Conservation (phyloP, 805 yeast species). For the Saccharomycopsis olivae region DNA sequence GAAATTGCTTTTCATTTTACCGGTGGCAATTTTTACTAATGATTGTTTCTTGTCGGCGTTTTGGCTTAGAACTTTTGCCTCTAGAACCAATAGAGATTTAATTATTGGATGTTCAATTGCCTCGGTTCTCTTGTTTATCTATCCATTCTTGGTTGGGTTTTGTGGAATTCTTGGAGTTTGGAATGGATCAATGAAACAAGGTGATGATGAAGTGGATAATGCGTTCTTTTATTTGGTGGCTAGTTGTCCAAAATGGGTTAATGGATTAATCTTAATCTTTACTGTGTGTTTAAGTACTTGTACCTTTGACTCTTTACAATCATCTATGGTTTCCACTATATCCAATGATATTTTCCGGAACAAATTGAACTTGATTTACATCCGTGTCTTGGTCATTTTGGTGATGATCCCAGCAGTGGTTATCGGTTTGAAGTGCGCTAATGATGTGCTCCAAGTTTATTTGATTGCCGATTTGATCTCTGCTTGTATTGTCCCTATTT, state of each 20-base stretch:
- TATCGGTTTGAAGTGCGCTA: conserved; percentile 72
- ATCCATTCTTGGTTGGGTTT: conserved; percentile 65
- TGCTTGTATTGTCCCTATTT: conserved; percentile 74
- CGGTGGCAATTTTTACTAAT: conserved; percentile 81
- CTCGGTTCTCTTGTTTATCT: conserved; percentile 47
- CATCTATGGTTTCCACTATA: conserved; percentile 79
- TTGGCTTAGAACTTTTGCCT: conserved; percentile 92
- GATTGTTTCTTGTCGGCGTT: conserved; percentile 87
- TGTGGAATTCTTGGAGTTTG: conserved; percentile 87
- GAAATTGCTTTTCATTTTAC: conserved; percentile 77
- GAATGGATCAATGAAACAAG: conserved; percentile 53
- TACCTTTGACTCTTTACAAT: conserved; percentile 80
- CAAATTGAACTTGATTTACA: conserved; percentile 53
- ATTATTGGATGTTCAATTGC: conserved; percentile 70
- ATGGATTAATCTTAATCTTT: conserved; percentile 74
- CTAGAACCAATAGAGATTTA: conserved; percentile 65
- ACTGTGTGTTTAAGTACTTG: conserved; percentile 70
- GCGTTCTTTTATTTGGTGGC: conserved; percentile 61
- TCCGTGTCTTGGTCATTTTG: conserved; percentile 58
- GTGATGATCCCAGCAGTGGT: conserved; percentile 83
- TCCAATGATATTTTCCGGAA: conserved; percentile 88
- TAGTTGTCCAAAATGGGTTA: conserved; percentile 75
- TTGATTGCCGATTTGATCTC: conserved; percentile 86
- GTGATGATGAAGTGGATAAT: conserved; percentile 40
- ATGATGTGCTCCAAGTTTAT: conserved; percentile 76